Evolutionary conservation across 306 rosid species (phyloP), one percentile per base, ranked within the genome.

Genomic region (Fagus crenata): DNA sequence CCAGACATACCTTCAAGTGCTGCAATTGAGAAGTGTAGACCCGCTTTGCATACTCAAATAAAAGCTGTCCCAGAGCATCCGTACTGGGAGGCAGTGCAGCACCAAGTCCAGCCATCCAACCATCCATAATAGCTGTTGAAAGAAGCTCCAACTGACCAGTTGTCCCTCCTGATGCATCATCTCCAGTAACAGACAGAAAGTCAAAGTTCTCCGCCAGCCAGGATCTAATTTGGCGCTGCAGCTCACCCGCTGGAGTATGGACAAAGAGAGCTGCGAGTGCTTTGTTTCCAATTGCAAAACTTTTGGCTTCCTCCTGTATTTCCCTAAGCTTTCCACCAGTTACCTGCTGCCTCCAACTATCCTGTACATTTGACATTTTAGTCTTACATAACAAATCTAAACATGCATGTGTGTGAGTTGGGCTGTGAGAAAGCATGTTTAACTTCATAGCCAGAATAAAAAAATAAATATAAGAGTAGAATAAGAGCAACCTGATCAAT

Each of bases 41-140:
- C 58, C 93, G 92, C 80, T 95, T 95, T 2, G 97, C 89, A 88
- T 95, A 92, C 83, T 89, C 93, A 49, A 88, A 89, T 70, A 95
- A 83, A 82, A 95, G 92, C 88, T 92, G 96, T 76, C 98, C 98
- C 80, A 92, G 95, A 71, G 98, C 98, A 86, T 95, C 98, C 17
- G 98, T 92, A 33, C 82, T 75, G 33, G 97, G 97, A 87, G 97
- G 97, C 75, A 89, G 64, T 28, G 98, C 98, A 78, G 97, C 98
- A 84, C 98, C 97, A 76, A 95, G 97, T 79, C 97, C 98, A 71
- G 97, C 98, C 93, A 92, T 95, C 97, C 98, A 95, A 80, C 98
- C 97, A 86, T 95, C 98, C 98, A 95, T 95, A 80, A 92, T 90
- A 75, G 98, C 97, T 79, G 98, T 95, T 82, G 98, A 95, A 85